Conservation (phyloP, 2,329 filamentous ascomycete genomes). For the Cadophora sp. region DNA sequence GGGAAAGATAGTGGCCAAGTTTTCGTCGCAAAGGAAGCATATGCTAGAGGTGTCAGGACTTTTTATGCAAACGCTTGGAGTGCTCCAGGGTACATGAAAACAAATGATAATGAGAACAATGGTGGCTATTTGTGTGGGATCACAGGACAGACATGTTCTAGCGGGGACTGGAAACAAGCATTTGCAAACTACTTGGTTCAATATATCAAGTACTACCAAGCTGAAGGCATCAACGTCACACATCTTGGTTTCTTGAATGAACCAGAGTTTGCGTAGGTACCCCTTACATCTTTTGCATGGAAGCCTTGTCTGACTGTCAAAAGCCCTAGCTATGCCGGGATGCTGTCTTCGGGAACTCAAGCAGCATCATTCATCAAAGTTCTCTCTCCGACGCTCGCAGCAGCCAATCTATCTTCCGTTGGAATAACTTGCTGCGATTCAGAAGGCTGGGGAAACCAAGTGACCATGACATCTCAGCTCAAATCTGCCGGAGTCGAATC, state of each 20-base stretch:
- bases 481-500: conserved; percentile 47
- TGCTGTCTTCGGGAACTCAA: conserved; percentile 53
- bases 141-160: conserved; percentile 46
- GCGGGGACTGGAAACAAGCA: conserved; percentile 55
- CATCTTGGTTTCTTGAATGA: conserved; percentile 54
- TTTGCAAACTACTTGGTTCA: conserved; percentile 57
- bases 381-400: conserved; percentile 48
- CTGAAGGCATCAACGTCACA: conserved; percentile 48
- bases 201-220: conserved; percentile 52
- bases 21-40: conserved; percentile 57
- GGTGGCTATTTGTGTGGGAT: conserved; percentile 56
- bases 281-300: no score
- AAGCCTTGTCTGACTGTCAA: not conserved
- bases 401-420: conserved; percentile 44
- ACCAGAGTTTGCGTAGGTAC: conserved; percentile 45
- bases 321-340: conserved; percentile 50
- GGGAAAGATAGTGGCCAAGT: conserved; percentile 57
- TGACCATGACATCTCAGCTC: conserved; percentile 47
- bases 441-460: conserved; percentile 50
- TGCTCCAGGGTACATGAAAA: conserved; percentile 59
- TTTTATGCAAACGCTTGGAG: conserved; percentile 58
- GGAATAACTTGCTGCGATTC: conserved; percentile 54
- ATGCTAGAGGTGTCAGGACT: conserved; percentile 49
- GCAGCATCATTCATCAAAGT: conserved; percentile 58
- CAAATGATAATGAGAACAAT: conserved; percentile 51